Evolutionary conservation across 2,329 filamentous ascomycete species (phyloP), one percentile per base, ranked within the genome.

Genomic region (Dactylonectria macrodidyma): DNA sequence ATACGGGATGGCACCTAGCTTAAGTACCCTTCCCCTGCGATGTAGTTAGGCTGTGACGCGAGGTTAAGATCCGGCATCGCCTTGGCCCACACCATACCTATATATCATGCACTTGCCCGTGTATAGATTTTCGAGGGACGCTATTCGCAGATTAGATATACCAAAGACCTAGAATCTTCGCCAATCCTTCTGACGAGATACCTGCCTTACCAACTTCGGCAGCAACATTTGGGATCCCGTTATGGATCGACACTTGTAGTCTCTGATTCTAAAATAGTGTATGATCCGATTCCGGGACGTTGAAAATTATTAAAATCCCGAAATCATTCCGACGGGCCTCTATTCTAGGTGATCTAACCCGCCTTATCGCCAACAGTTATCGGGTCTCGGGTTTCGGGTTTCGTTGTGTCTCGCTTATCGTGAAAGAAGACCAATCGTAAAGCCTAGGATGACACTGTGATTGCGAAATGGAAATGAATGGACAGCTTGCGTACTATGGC

Each of bases 301-400:
- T 6, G 22, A 33, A 12, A 8, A 41, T 2, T 26, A 33, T 57
- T 41, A n/a, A 24, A 24, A 8, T 24, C 7, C 3, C 7, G 10
- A 24, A 9, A 54, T 36, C 51, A 12, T 36, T 33, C 22, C 5
- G 51, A 36, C 36, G 22, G 50, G 50, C 12, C 14, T 10, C 10
- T n/a, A 19, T 50, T 9, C 30, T 22, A 38, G 8, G 5, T 47
- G 52, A 48, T 38, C 30, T 50, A 12, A 22, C 22, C 5, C 14
- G 10, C 1, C 30, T 54, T 34, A 5, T n/a, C 30, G 19, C 34
- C 22, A 6, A 1, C 26, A 22, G 16, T 38, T 12, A 2, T 61
- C 66, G 66, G 66, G 51, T 68, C 5, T 68, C 61, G 66, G 65
- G 51, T 61, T 36, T 66, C 63, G 62, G 62, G 55, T 65, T 65